Base-by-base conservation (phyloP, 169 alveolate species). In the Eimeria zaria region DNA sequence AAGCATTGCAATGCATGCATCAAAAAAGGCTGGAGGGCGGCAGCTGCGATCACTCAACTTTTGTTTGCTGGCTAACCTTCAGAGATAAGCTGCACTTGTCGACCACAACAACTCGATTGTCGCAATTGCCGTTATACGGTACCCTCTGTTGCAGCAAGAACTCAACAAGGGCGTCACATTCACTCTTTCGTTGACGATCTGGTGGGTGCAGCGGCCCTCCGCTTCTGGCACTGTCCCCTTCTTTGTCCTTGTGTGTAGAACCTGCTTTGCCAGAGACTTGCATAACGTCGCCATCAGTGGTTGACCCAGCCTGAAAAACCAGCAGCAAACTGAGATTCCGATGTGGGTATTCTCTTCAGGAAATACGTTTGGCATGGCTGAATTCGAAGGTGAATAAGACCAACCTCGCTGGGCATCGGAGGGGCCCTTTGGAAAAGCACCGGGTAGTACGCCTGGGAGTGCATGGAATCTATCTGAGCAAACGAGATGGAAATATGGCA, bases 391-490 rank as follows among this genome's bases (percentile, higher is more conserved):
- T 36, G 27, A 51, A 22, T 8, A 22, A 16, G 41, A 14, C 93
- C 67, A 41, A 87, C 93, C 93, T 87, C 94, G 76, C 36, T 60
- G 11, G 94, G 94, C 92, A 46, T 46, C 27, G 95, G 85, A 55
- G 90, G 91, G 44, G 96, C 96, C 39, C 96, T 80, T 41, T 93
- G 96, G 30, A 93, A 94, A 30, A 93, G 88, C 71, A 93, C 96
- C 53, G 96, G 96, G 78, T 93, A 93, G 73, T 80, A 74, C 78
- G 96, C 96, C 53, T 93, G 96, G 44, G 89, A 80, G 94, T 88
- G 96, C 96, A 83, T 93, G 62, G 90, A 80, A 62, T 93, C 96
- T 8, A 93, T 74, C 96, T 91, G 91, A n/a, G 74, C 51, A 6
- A 30, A 62, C 6, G 53, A 46, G 6, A 7, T 55, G 55, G 27